Evolutionary conservation across 257 asterid species (phyloP), one percentile per base, ranked within the genome.

Genomic region (Salvia hispanica): DNA sequence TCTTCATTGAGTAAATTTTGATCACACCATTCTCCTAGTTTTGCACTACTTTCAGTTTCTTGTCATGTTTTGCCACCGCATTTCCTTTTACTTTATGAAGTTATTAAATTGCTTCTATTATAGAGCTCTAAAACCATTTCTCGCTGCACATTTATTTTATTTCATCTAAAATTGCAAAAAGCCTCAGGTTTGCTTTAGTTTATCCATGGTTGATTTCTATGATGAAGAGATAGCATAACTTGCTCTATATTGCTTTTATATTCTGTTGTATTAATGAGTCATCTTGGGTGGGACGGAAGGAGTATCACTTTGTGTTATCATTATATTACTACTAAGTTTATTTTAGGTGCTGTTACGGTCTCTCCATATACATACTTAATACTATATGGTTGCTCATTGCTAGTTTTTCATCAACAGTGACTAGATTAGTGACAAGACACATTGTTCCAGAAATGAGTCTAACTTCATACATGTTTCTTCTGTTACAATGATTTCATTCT

Each of bases 401-500:
- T 40, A 28, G 36, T 28, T 50, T 21, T 43, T 48, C 45, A 18
- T 60, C 21, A 60, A 39, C 36, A 70, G 42, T 28, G 14, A 59
- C 21, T 28, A 44, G 31, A 54, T 6, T 39, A 64, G 10, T 5
- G 59, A 33, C 52, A 64, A 55, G 54, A 55, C 4, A 65, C 60
- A 25, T 57, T 46, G 34, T 56, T 64, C 62, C 37, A 28, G 51
- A 62, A 55, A 40, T 18, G 51, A 45, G 40, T 67, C 60, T 63
- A 15, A 42, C n/a, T 52, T 62, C 33, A 16, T 66, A 55, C 46
- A 8, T 50, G 42, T 2, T 57, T 58, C 39, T 37, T 47, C 66
- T 67, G n/a, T 56, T 37, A 28, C 39, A 55, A 44, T 69, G 76
- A 34, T 57, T 69, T 66, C 54, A 8, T 71, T 62, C 58, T 74